Base-by-base conservation (phyloP, 2,329 filamentous ascomycete species). In the Colletotrichum costaricense region DNA sequence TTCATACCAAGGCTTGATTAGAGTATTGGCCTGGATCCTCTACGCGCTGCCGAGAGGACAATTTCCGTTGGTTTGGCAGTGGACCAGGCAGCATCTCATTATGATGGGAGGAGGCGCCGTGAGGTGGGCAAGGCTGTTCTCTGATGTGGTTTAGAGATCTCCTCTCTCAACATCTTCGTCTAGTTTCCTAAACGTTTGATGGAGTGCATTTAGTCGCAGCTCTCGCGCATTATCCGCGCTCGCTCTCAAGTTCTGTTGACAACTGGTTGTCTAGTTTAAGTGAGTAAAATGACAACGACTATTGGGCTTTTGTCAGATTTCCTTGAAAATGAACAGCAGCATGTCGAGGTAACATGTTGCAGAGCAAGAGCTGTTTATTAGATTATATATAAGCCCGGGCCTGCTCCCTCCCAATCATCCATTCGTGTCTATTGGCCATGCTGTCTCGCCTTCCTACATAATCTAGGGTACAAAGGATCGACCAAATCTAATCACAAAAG, bases 1-100 rank as follows among this genome's bases (percentile, higher is more conserved):
- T 73, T 73, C 71, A 73, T 73, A 71, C 71, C 71, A 73, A 73
- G 71, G 35, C 67, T 35, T 64, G 33, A 14, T 3, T 35, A 26
- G 9, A 24, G 2, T 28, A 46, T 54, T 46, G 55, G 55, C 28
- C 26, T 14, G 22, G 5, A 65, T 72, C 33, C 54, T 72, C 49
- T 55, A 49, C 19, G 8, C 16, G 54, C 14, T 35, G 42, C 38
- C 57, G n/a, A 54, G 8, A 33, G 46, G 11, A 55, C 2, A 26
- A 55, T 24, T 55, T 16, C 28, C 24, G n/a, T 54, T 54, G 46
- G 19, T 11, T n/a, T n/a, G 2, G 5, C 4, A 28, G 11, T 26
- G 4, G 4, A 24, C 11, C 5, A 16, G 14, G 5, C 14, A 42
- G 22, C 7, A 14, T 38, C 12, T 49, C 42, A 11, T 49, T n/a